Conservation (phyloP, 2,329 filamentous ascomycete genomes). For the Graphilbum fragrans region DNA sequence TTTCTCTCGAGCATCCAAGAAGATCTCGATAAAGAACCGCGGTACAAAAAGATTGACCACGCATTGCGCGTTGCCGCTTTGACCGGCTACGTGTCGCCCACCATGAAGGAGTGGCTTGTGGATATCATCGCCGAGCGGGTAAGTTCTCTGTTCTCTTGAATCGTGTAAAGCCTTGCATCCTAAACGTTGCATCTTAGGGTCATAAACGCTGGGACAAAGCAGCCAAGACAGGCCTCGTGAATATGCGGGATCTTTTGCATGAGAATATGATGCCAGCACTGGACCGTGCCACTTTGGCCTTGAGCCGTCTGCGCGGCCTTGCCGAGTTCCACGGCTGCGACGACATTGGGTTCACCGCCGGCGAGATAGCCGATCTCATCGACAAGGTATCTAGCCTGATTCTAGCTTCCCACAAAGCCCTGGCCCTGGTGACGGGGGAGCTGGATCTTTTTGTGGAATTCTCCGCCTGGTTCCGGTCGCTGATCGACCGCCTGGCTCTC, state of each 20-base stretch:
- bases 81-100: slow-evolving; percentile 66
- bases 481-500: slow-evolving; percentile 66
- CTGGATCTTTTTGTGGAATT: slow-evolving; percentile 67
- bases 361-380: slow-evolving; percentile 50
- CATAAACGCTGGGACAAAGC: slow-evolving; percentile 94
- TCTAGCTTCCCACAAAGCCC: slow-evolving; percentile 60
- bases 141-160: slow-evolving; percentile 16
- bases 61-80: slow-evolving; percentile 75
- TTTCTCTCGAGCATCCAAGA: slow-evolving; percentile 70
- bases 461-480: slow-evolving; percentile 70
- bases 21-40: slow-evolving; percentile 51
- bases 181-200: slow-evolving; percentile 38
- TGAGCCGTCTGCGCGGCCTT: slow-evolving; percentile 73
- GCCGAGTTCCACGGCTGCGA: slow-evolving; percentile 59
- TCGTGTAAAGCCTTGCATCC: background rate
- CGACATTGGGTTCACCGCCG: slow-evolving; percentile 52
- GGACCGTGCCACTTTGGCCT: slow-evolving; percentile 68
- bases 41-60: slow-evolving; percentile 52
- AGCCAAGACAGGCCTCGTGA: slow-evolving; percentile 64
- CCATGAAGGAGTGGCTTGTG: slow-evolving; percentile 76
- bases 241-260: slow-evolving; percentile 65
- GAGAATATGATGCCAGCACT: slow-evolving; percentile 82
- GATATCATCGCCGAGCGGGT: slow-evolving; percentile 73
- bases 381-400: slow-evolving; percentile 66
- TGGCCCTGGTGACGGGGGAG: slow-evolving; percentile 63